phyloP scores from a whole-genome alignment of 2,329 filamentous ascomycete species.

The Elsinoe batatas region DNA sequence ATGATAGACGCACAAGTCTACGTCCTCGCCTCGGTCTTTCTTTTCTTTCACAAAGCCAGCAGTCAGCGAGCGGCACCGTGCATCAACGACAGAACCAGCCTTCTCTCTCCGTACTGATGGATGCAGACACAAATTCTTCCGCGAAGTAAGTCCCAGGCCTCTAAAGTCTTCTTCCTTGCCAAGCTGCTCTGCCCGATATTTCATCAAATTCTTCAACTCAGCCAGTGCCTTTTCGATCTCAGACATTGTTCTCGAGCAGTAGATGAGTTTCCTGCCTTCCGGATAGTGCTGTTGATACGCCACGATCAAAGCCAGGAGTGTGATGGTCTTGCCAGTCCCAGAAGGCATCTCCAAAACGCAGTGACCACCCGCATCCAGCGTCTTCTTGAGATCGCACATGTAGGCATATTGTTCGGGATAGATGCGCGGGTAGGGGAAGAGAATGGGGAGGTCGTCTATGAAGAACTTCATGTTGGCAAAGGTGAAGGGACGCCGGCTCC shows the following conservation, averaged over 20 bases:
- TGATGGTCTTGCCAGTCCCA: conserved; percentile 95
- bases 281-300: conserved; percentile 93
- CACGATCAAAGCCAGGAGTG: conserved; percentile 85
- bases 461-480: conserved; percentile 60
- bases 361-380: conserved; percentile 87
- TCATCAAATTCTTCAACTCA: conserved; percentile 87
- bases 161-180: conserved; percentile 87
- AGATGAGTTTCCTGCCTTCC: conserved; percentile 91
- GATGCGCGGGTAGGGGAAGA: conserved; percentile 66
- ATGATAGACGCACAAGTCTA: conserved; percentile 91
- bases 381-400: conserved; percentile 78
- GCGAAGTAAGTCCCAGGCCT: conserved; percentile 82
- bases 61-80: conserved; percentile 88
- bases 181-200: conserved; percentile 82
- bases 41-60: conserved; percentile 97
- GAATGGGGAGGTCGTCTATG: conserved; percentile 62
- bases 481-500: not conserved
- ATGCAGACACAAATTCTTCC: conserved; percentile 94
- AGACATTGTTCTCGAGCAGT: conserved; percentile 97
- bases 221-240: conserved; percentile 97
- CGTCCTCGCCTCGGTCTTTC: conserved; percentile 87
- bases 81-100: conserved; percentile 86
- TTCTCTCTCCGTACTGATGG: conserved; percentile 95
- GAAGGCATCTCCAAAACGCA: conserved; percentile 99
- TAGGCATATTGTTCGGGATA: conserved; percentile 67